phyloP scores from a whole-genome alignment of 2,329 filamentous ascomycete genomes.

The Epichloe uncinata region DNA sequence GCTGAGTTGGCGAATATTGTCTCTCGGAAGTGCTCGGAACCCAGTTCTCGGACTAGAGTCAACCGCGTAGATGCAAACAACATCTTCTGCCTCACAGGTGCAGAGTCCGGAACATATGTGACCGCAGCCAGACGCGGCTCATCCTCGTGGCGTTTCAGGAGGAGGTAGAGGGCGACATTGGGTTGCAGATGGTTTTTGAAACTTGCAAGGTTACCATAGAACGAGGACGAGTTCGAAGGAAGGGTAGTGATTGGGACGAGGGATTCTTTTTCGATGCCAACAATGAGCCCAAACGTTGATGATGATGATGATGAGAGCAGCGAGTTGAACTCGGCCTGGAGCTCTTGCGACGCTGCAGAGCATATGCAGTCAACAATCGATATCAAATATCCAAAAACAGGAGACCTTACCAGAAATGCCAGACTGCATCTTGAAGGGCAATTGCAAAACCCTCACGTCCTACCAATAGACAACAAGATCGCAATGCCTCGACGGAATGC shows the following conservation, averaged over 20 bases:
- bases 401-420: slow-evolving; percentile 53
- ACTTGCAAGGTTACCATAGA: slow-evolving; percentile 48
- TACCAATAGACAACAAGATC: background rate
- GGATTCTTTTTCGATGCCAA: slow-evolving; percentile 55
- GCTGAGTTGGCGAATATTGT: slow-evolving; percentile 59
- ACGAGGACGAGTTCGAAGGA: slow-evolving; percentile 42
- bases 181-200: slow-evolving; percentile 51
- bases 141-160: slow-evolving; percentile 53
- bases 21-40: slow-evolving; percentile 65
- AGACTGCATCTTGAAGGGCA: slow-evolving; percentile 51
- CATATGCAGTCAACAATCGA: background rate
- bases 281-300: slow-evolving; percentile 55
- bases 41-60: slow-evolving; percentile 62
- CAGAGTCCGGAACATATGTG: slow-evolving; percentile 67
- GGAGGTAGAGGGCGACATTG: slow-evolving; percentile 57
- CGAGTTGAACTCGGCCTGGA: slow-evolving; percentile 57
- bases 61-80: slow-evolving; percentile 68
- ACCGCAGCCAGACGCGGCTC: slow-evolving; percentile 51
- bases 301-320: slow-evolving; percentile 48
- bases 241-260: slow-evolving; percentile 46
- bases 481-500: background rate
- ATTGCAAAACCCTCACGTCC: background rate
- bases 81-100: slow-evolving; percentile 76
- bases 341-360: slow-evolving; percentile 57
- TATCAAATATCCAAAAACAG: background rate